Evolutionary conservation across 306 rosid genomes (phyloP).

Genomic region (Gastrolobium bilobum): DNA sequence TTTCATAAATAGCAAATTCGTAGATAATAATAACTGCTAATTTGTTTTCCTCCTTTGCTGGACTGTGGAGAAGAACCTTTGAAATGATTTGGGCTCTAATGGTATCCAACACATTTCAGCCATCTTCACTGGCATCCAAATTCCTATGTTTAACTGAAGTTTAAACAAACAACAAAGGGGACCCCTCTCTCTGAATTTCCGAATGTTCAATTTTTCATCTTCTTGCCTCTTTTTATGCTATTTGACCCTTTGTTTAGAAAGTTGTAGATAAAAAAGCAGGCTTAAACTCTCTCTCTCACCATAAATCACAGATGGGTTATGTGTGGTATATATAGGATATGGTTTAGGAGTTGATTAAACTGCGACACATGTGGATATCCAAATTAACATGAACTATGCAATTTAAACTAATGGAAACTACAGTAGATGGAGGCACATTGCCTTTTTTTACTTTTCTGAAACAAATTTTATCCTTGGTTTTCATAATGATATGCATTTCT

Average conservation of each 20-base stretch:
- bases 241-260: background rate
- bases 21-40: background rate
- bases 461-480: background rate
- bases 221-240: too few relatives aligned
- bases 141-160: background rate
- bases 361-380: background rate
- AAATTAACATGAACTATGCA: background rate
- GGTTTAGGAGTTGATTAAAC: background rate
- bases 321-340: background rate
- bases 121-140: background rate
- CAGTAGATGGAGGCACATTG: background rate
- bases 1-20: constrained; percentile 16
- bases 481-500: background rate
- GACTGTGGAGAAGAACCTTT: background rate
- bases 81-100: background rate
- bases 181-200: background rate
- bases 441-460: background rate
- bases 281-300: background rate
- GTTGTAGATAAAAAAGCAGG: background rate
- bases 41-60: background rate
- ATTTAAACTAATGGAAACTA: background rate
- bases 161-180: background rate
- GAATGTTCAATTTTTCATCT: background rate
- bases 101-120: background rate
- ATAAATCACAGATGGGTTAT: background rate